phyloP scores from a whole-genome alignment of 495 filamentous ascomycete genomes.

The Penicillium psychrofluorescens region DNA sequence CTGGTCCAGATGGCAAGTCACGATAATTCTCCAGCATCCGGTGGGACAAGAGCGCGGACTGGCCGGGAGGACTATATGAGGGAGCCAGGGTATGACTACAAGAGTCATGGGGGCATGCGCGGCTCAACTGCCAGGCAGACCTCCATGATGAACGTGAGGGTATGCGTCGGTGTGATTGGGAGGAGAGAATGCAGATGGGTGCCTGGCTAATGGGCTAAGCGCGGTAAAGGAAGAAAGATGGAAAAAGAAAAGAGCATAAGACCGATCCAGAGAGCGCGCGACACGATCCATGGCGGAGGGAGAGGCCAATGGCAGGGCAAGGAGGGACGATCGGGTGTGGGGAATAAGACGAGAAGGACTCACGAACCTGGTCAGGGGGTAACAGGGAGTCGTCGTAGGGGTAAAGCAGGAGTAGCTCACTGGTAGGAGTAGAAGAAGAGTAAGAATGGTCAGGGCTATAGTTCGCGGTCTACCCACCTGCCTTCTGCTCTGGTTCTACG shows the following conservation, averaged over 20 bases:
- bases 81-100: conserved; percentile 5
- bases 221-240: conserved; percentile 13
- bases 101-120: neutral
- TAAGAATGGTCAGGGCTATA: neutral
- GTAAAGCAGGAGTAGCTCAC: neutral
- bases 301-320: conserved; percentile 9
- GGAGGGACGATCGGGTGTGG: conserved; percentile 10
- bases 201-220: conserved; percentile 11
- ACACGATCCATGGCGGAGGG: conserved; percentile 9
- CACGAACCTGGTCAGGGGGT: conserved; percentile 12
- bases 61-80: conserved; percentile 4
- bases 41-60: conserved; percentile 11
- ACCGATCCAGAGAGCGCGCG: conserved; percentile 1
- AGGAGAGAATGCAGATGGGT: neutral
- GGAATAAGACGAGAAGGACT: conserved; percentile 8
- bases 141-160: conserved; percentile 5
- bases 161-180: conserved; percentile 10
- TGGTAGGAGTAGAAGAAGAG: neutral
- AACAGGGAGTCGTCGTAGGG: neutral
- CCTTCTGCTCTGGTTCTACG: neutral
- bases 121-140: too few relatives aligned
- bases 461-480: neutral
- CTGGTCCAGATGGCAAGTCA: conserved; percentile 16
- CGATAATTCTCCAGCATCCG: conserved; percentile 10
- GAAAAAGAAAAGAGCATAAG: conserved; percentile 9